A percentile compares a stretch with the other conserved stretches of the same genome.
Evolutionary conservation across 768 basidiomycete genomes (phyloP).

Genomic region (Serendipita sp.): DNA sequence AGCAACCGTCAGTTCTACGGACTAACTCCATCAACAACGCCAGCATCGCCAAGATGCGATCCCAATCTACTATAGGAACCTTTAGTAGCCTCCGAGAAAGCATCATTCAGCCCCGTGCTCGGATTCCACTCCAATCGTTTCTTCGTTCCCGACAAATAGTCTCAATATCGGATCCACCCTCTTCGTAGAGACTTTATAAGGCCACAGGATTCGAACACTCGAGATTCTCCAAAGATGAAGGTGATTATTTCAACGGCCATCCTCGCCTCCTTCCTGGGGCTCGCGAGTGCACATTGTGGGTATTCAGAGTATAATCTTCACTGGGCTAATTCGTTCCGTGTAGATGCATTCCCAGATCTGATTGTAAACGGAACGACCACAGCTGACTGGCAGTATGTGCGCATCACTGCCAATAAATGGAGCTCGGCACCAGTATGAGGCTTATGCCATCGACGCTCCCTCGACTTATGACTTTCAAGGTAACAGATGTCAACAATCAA

Average conservation of each 20-base stretch:
- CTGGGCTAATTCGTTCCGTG: neutral
- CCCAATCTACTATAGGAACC: too few species aligned
- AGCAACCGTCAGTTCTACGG: too few species aligned
- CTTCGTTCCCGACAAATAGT: too few species aligned
- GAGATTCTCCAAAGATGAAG: neutral
- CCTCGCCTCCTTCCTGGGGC: neutral
- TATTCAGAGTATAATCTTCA: neutral
- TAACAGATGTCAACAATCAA: conserved; percentile 18
- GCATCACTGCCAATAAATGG: conserved; percentile 19
- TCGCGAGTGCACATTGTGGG: neutral
- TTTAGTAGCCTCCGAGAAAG: too few species aligned
- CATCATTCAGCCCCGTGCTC: too few species aligned
- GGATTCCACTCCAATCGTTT: too few species aligned
- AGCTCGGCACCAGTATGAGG: conserved; percentile 18
- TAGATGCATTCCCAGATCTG: conserved; percentile 20
- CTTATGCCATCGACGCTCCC: neutral
- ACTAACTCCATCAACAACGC: too few species aligned
- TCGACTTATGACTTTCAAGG: conserved; percentile 8
- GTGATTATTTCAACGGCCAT: neutral
- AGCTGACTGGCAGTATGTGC: conserved; percentile 19
- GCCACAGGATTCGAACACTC: too few species aligned
- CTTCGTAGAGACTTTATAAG: too few species aligned
- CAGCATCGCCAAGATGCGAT: too few species aligned
- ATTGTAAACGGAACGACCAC: conserved; percentile 15
- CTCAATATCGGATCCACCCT: too few species aligned